Percentiles rank a stretch among this genome's conserved stretches.
These are phyloP conservation scores for Wickerhamiella musiphila DNA, from an alignment of 805 yeast genomes.

Conservation along the genomic window DNA sequence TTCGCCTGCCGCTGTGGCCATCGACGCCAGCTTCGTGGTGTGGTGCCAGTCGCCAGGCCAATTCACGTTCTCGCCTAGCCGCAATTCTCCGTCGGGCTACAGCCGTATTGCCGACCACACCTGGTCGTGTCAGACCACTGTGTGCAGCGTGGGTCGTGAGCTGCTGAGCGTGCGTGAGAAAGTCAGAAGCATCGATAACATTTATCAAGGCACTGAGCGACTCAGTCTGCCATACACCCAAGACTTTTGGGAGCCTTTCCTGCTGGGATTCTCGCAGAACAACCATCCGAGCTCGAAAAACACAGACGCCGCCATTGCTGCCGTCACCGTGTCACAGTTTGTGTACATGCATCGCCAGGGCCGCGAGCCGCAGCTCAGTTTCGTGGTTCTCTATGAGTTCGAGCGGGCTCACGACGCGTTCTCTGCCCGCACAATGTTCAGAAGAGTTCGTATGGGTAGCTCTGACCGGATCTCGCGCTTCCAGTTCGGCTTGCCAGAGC, in stretches of 20 bases:
- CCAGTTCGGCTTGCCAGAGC: background rate
- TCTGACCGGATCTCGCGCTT: background rate
- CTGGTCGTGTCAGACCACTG: conserved; percentile 20
- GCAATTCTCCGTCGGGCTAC: background rate
- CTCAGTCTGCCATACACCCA: conserved; percentile 22
- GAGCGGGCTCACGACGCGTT: conserved; percentile 21
- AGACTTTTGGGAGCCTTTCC: conserved; percentile 25
- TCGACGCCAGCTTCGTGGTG: conserved; percentile 15
- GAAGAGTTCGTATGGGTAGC: conserved; percentile 13
- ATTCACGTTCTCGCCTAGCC: conserved; percentile 2
- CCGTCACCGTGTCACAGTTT: conserved; percentile 21
- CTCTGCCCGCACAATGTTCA: conserved; percentile 22
- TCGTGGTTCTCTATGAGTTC: conserved; percentile 22
- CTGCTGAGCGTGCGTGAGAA: conserved; percentile 15
- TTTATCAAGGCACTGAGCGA: conserved; percentile 16
- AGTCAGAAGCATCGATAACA: conserved; percentile 12
- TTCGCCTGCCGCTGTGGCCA: conserved; percentile 1
- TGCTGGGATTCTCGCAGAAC: conserved; percentile 17
- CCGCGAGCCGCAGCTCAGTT: conserved; percentile 14
- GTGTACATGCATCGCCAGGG: conserved; percentile 13
- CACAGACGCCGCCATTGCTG: conserved; percentile 18
- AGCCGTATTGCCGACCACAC: conserved; percentile 9
- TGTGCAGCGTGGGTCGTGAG: conserved; percentile 19
- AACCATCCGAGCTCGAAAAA: conserved; percentile 8
- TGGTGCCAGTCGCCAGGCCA: conserved; percentile 1